A percentile compares a stretch with the other conserved stretches of the same genome.
phyloP scores from a whole-genome alignment of 2,329 filamentous ascomycete genomes.

The Fusarium aywerte region DNA sequence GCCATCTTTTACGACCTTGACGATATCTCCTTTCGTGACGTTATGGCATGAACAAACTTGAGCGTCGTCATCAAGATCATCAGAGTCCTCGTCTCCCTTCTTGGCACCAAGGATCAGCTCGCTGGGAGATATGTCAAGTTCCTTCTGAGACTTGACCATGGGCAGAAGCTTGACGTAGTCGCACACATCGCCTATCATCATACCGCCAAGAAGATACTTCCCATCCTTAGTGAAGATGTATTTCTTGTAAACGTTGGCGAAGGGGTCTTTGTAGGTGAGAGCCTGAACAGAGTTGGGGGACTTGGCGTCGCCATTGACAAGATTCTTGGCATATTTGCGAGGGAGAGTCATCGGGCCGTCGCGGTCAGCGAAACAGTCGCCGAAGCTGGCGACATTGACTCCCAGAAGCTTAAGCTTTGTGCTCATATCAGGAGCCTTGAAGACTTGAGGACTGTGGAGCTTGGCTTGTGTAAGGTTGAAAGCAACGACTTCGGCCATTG shows the following conservation, averaged over 20 bases:
- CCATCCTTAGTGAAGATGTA: conserved; percentile 91
- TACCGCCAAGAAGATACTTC: conserved; percentile 90
- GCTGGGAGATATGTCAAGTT: conserved; percentile 79
- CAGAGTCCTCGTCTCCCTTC: conserved; percentile 77
- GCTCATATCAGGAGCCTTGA: conserved; percentile 87
- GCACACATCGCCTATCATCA: conserved; percentile 95
- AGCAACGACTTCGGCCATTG: conserved; percentile 91
- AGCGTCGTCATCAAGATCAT: conserved; percentile 84
- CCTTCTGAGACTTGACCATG: conserved; percentile 85
- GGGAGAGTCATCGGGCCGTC: conserved; percentile 84
- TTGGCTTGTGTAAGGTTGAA: conserved; percentile 91
- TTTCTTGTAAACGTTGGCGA: conserved; percentile 90
- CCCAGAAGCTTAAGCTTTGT: conserved; percentile 91
- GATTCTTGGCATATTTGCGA: conserved; percentile 58
- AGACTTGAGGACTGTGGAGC: conserved; percentile 73
- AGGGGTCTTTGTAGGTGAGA: conserved; percentile 88
- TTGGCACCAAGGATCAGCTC: conserved; percentile 85
- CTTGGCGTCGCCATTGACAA: conserved; percentile 35
- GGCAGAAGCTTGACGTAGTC: conserved; percentile 92
- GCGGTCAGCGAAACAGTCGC: conserved; percentile 90
- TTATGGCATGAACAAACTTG: conserved; percentile 96
- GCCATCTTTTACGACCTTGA: conserved; percentile 77
- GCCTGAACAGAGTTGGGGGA: conserved; percentile 75
- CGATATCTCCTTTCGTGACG: conserved; percentile 85
- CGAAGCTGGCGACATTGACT: conserved; percentile 92